Base-by-base conservation (phyloP, 2,329 filamentous ascomycete species). In the Xylaria sp. region DNA sequence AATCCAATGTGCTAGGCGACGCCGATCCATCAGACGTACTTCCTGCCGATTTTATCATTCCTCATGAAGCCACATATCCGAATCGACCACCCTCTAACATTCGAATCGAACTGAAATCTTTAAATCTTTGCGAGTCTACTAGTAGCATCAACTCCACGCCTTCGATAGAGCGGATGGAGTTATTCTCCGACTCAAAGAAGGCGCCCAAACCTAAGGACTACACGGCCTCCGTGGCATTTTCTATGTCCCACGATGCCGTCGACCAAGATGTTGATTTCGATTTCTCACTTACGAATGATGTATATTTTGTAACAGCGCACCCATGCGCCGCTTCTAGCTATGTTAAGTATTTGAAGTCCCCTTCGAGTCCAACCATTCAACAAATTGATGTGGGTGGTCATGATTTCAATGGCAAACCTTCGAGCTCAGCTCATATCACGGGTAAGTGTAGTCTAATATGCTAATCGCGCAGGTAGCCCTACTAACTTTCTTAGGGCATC, bases 271-370 rank as follows among this genome's bases (percentile, higher is more conserved):
- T 73, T 25, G 70, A 81, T 57, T 67, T 80, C 54, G 78, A 77
- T 1, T 79, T 82, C 53, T 69, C 79, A 1, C 73, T 90, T 9
- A 74, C 76, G 5, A 83, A 86, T 65, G 87, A 90, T 60, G 80
- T 89, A 21, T 83, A 83, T 67, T 90, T 90, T 70, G 84, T 89
- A 17, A 89, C 87, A 0, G 86, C 86, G 0, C 86, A 89, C 66
- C 87, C 87, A 0, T 90, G 87, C 67, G 81, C 84, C 4, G 82
- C 84, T 1, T 86, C 85, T 1, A 79, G 80, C 52, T 80, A 83
- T 57, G 83, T 86, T 2, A 83, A 81, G 63, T 82, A 88, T 56
- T 70, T 88, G 52, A 86, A 84, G 70, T 85, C 85, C 13, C 83
- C 85, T 0, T 81, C 82, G 1, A 88, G 84, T 68, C 85, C 86